Conservation (phyloP, 129 eudicot species). For the Pulicaria dysenterica region DNA sequence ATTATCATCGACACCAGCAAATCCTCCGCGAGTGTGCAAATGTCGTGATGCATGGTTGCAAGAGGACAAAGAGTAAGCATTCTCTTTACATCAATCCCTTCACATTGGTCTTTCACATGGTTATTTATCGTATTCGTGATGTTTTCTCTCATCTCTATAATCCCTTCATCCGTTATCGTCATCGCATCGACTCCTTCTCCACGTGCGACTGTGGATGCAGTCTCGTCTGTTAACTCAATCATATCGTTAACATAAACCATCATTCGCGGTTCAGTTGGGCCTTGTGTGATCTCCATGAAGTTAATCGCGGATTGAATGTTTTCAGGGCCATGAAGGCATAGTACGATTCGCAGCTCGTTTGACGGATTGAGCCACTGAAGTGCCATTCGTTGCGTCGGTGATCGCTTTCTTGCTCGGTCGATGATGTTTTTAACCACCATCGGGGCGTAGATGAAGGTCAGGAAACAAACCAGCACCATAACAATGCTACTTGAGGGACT, state of each 20-base stretch:
- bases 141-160: constrained; percentile 58
- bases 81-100: constrained; percentile 53
- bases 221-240: constrained; percentile 65
- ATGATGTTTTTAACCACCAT: constrained; percentile 61
- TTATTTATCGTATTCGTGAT: constrained; percentile 37
- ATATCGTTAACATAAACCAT: constrained; percentile 74
- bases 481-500: constrained; percentile 53
- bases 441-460: constrained; percentile 73
- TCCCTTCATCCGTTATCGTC: constrained; percentile 54
- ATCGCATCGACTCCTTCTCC: constrained; percentile 57
- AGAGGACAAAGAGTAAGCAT: constrained; percentile 68
- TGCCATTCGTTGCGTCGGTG: constrained; percentile 80
- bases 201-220: constrained; percentile 62
- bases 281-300: constrained; percentile 75
- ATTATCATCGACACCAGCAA: constrained; percentile 55
- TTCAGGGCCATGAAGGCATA: constrained; percentile 67
- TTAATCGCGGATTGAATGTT: constrained; percentile 56
- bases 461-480: constrained; percentile 51
- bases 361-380: constrained; percentile 74
- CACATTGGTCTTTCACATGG: constrained; percentile 50
- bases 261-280: constrained; percentile 60
- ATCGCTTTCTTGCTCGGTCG: constrained; percentile 67
- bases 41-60: constrained; percentile 67
- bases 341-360: constrained; percentile 59
- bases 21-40: constrained; percentile 73